These are phyloP conservation scores for Hypocreales sp. DNA, from an alignment of 2,329 filamentous ascomycete species.

Conservation along the genomic window DNA sequence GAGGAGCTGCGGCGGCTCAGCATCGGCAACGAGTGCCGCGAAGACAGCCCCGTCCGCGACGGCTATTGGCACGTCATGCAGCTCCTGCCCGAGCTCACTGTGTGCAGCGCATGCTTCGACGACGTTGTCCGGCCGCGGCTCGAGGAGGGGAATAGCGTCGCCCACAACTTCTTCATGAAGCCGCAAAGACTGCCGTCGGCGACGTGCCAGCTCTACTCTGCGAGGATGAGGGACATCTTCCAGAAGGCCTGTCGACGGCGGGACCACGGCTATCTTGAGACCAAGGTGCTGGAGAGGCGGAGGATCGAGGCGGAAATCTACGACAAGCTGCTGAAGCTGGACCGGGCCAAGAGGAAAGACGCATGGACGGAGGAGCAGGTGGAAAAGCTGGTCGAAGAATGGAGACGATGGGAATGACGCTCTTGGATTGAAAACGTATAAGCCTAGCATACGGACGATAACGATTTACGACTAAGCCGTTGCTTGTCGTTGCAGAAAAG, in stretches of 20 bases:
- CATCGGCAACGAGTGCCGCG: constrained; percentile 45
- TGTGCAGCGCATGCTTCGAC: constrained; percentile 78
- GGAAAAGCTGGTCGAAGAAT: constrained; percentile 36
- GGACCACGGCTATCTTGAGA: constrained; percentile 48
- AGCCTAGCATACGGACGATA: too few species aligned
- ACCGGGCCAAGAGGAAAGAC: constrained; percentile 17
- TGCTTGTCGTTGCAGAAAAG: too few species aligned
- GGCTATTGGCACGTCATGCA: constrained; percentile 67
- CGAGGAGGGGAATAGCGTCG: constrained; percentile 35
- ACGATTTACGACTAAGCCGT: constrained; percentile 2
- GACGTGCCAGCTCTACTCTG: constrained; percentile 67
- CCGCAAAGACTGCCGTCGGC: constrained; percentile 38
- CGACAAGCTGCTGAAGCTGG: constrained; percentile 31
- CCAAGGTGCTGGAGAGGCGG: constrained; percentile 41
- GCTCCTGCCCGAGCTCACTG: constrained; percentile 58
- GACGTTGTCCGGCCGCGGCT: constrained; percentile 60
- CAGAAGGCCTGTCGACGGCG: constrained; percentile 46
- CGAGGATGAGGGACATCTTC: constrained; percentile 64
- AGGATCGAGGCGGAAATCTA: constrained; percentile 44
- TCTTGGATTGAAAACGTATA: too few species aligned
- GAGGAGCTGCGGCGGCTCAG: constrained; percentile 45
- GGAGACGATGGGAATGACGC: constrained; percentile 44
- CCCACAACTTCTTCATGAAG: constrained; percentile 48
- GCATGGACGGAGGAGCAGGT: constrained; percentile 26
- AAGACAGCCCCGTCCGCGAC: constrained; percentile 45